These are phyloP conservation scores for Aspergillus candidus DNA, from an alignment of 2,329 filamentous ascomycete genomes.

Conservation along the genomic window DNA sequence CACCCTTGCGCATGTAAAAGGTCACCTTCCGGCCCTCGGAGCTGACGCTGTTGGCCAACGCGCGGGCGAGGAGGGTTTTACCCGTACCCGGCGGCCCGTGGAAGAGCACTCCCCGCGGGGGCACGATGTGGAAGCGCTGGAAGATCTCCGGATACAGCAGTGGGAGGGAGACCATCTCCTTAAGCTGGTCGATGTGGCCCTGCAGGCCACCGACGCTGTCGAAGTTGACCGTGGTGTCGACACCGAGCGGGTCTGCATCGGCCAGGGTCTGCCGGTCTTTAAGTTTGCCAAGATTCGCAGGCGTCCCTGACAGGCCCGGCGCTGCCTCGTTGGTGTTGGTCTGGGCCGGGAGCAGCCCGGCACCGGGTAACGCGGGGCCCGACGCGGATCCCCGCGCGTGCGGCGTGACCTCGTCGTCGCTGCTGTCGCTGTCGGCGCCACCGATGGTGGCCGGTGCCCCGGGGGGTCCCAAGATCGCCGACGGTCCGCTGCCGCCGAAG, in stretches of 20 bases:
- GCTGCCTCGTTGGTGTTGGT: slow-evolving; percentile 52
- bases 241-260: slow-evolving; percentile 88
- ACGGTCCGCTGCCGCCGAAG: slow-evolving; percentile 73
- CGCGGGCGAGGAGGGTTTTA: slow-evolving; percentile 93
- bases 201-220: slow-evolving; percentile 89
- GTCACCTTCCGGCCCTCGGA: slow-evolving; percentile 89
- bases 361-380: slow-evolving; percentile 53
- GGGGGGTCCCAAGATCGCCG: slow-evolving; percentile 66
- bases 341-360: slow-evolving; percentile 52
- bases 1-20: slow-evolving; percentile 99
- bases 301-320: slow-evolving; percentile 53
- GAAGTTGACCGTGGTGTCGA: slow-evolving; percentile 88
- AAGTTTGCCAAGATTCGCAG: slow-evolving; percentile 84
- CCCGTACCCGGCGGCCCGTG: slow-evolving; percentile 95
- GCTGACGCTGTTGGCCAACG: slow-evolving; percentile 84
- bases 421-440: slow-evolving; percentile 88
- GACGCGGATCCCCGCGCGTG: slow-evolving; percentile 57
- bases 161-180: slow-evolving; percentile 96
- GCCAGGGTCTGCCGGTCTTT: slow-evolving; percentile 89
- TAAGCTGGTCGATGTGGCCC: slow-evolving; percentile 91
- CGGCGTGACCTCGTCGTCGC: slow-evolving; percentile 79
- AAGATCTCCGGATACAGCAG: slow-evolving; percentile 94
- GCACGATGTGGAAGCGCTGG: slow-evolving; percentile 82
- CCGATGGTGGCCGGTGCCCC: slow-evolving; percentile 64
- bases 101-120: slow-evolving; percentile 89